A percentile compares a stretch with the other conserved stretches of the same genome.
These are phyloP conservation scores for Trifolium fragiferum DNA, from an alignment of 306 rosid species.

Conservation along the genomic window DNA sequence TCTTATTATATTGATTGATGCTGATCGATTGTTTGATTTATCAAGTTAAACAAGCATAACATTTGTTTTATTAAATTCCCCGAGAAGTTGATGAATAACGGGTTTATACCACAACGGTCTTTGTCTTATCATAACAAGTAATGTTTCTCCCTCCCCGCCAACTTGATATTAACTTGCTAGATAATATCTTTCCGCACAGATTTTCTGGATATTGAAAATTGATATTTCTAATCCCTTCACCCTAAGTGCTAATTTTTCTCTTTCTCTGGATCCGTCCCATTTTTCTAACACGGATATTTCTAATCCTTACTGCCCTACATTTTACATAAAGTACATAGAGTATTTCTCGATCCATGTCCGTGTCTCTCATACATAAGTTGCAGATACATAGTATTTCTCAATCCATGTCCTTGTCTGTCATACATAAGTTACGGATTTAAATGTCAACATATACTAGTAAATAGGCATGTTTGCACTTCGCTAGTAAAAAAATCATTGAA, in stretches of 20 bases:
- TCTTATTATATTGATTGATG: neutral
- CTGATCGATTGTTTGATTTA: slow-evolving; percentile 20
- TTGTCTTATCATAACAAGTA: neutral
- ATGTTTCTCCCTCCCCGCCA: too few species aligned
- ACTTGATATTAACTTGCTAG: too few species aligned
- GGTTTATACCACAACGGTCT: neutral
- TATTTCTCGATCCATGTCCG: too few species aligned
- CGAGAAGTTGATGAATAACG: neutral
- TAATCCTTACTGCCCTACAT: too few species aligned
- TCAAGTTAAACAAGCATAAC: slow-evolving; percentile 8
- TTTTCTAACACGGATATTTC: slow-evolving; percentile 22
- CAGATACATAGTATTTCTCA: neutral
- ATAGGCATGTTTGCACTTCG: slow-evolving; percentile 27
- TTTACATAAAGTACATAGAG: too few species aligned
- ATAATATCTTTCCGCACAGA: neutral
- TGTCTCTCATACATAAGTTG: too few species aligned
- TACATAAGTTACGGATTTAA: neutral
- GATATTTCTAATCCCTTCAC: neutral
- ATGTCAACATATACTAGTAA: neutral
- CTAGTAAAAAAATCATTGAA: neutral
- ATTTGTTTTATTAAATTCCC: slow-evolving; percentile 14
- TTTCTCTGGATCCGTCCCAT: neutral
- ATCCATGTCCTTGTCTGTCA: neutral
- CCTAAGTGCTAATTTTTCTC: neutral
- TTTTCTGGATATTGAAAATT: slow-evolving; percentile 22